Evolutionary conservation across 2,329 filamentous ascomycete species (phyloP).

Genomic region (Didymella segeticola): DNA sequence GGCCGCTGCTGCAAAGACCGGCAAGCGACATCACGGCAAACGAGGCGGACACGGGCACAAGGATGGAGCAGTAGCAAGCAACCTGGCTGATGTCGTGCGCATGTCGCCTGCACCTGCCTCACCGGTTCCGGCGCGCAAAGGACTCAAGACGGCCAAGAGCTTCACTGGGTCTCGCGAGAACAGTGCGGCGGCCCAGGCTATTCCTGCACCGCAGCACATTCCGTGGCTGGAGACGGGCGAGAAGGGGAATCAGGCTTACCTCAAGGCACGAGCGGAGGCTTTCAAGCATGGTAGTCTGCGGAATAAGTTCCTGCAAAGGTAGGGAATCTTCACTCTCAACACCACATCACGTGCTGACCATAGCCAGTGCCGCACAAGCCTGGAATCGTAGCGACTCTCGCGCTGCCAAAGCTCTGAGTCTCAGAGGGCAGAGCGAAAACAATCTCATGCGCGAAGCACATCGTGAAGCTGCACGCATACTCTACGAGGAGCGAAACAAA

Average conservation of each 20-base stretch:
- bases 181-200: conserved; percentile 80
- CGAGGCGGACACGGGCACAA: conserved; percentile 78
- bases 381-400: conserved; percentile 98
- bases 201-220: conserved; percentile 86
- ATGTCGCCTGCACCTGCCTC: conserved; percentile 88
- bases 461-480: conserved; percentile 85
- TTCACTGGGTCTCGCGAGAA: conserved; percentile 74
- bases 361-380: conserved; percentile 83
- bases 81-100: conserved; percentile 91
- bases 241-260: conserved; percentile 87
- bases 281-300: conserved; percentile 96
- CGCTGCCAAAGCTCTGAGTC: conserved; percentile 90
- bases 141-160: conserved; percentile 69
- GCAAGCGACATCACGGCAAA: conserved; percentile 93
- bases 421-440: conserved; percentile 95
- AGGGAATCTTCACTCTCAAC: conserved; percentile 33
- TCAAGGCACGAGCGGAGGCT: conserved; percentile 92
- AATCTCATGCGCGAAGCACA: conserved; percentile 97
- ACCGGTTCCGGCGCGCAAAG: conserved; percentile 62
- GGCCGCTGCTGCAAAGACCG: conserved; percentile 72
- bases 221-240: conserved; percentile 96
- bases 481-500: conserved; percentile 94
- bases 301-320: conserved; percentile 98
- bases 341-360: conserved; percentile 13
- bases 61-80: conserved; percentile 65